phyloP scores from a whole-genome alignment of 78 protist genomes.

The Dictyostelium brefeldianum region DNA sequence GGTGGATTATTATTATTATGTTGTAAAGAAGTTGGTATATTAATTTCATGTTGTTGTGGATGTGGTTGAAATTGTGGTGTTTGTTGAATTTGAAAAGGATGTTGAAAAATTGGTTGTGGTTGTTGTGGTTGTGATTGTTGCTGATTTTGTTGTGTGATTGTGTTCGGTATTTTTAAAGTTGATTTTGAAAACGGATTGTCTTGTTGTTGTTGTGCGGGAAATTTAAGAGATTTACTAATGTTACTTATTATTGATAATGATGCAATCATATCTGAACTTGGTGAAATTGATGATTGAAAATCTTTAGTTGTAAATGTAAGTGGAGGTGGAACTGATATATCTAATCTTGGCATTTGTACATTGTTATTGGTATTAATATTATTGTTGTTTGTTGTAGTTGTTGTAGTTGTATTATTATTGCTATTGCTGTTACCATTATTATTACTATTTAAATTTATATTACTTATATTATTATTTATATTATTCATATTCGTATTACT shows the following conservation, averaged over 20 bases:
- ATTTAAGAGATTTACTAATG: constrained; percentile 63
- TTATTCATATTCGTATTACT: no score
- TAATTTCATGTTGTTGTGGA: neutral
- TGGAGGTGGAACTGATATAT: constrained; percentile 46
- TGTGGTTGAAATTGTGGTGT: neutral
- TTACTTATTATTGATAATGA: constrained; percentile 55
- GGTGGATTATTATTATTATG: constrained; percentile 6
- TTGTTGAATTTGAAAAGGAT: constrained; percentile 8
- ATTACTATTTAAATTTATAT: no score
- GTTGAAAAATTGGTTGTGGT: constrained; percentile 1
- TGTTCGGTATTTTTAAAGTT: constrained; percentile 21
- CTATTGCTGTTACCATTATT: no score
- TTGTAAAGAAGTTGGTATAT: neutral
- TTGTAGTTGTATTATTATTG: no score
- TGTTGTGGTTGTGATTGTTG: neutral
- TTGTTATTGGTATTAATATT: neutral
- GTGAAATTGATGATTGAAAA: constrained; percentile 51
- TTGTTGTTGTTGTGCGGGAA: constrained; percentile 45
- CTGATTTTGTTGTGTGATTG: neutral
- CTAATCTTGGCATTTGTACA: constrained; percentile 62
- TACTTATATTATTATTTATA: no score
- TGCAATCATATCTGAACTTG: constrained; percentile 27
- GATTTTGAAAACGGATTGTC: constrained; percentile 67
- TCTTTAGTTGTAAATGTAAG: constrained; percentile 54
- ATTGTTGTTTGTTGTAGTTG: neutral